These are phyloP conservation scores for Aspergillus hiratsukae DNA, from an alignment of 2,329 filamentous ascomycete species.

Conservation along the genomic window DNA sequence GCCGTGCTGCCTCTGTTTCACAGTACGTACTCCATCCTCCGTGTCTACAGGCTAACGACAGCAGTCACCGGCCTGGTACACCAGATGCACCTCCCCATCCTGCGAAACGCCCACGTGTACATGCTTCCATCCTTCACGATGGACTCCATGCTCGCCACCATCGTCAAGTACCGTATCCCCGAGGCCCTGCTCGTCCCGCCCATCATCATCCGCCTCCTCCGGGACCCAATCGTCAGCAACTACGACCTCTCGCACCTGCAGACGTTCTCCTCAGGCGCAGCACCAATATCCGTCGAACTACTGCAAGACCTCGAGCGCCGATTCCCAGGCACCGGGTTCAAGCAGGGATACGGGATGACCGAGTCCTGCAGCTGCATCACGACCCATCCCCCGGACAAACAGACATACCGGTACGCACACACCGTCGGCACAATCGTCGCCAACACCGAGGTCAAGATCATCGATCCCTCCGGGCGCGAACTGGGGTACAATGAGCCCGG, in stretches of 20 bases:
- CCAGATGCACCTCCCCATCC: conserved; percentile 57
- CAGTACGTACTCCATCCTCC: conserved; percentile 26
- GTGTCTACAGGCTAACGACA: not conserved
- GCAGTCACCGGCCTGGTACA: conserved; percentile 58
- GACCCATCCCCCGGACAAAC: conserved; percentile 53
- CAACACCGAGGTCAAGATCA: conserved; percentile 56
- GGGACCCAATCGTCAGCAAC: conserved; percentile 39
- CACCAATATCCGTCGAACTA: conserved; percentile 55
- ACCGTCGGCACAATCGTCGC: conserved; percentile 48
- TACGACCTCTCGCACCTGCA: conserved; percentile 56
- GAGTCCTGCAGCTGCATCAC: conserved; percentile 62
- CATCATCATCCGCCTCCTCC: conserved; percentile 58
- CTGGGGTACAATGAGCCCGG: conserved; percentile 50
- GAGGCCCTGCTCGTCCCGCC: conserved; percentile 58
- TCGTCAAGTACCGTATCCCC: conserved; percentile 49
- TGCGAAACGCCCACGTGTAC: conserved; percentile 62
- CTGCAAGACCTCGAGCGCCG: conserved; percentile 51
- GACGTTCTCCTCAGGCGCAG: conserved; percentile 58
- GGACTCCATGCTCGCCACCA: conserved; percentile 51
- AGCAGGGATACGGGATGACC: conserved; percentile 66
- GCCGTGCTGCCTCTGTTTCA: conserved; percentile 60
- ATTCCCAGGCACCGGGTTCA: conserved; percentile 58
- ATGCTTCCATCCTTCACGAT: conserved; percentile 64
- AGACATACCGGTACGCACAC: conserved; percentile 50
- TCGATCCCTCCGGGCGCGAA: conserved; percentile 49